phyloP scores from a whole-genome alignment of 345 rosid species.

The Dipteronia dyeriana region DNA sequence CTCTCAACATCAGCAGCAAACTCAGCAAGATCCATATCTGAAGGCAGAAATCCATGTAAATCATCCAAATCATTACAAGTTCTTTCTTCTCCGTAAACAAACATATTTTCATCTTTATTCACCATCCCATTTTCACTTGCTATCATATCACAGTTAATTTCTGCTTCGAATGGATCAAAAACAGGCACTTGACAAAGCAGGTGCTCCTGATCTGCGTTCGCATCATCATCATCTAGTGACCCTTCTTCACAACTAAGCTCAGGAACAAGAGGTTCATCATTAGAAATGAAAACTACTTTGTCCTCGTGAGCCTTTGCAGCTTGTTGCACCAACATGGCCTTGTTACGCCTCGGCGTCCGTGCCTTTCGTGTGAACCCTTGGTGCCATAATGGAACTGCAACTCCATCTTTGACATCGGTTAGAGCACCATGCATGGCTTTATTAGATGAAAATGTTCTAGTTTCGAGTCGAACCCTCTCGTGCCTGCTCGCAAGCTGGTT shows the following conservation, averaged over 20 bases:
- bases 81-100: conserved; percentile 19
- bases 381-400: conserved; percentile 45
- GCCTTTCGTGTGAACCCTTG: conserved; percentile 54
- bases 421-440: neutral
- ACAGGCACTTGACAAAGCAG: conserved; percentile 49
- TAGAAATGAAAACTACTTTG: conserved; percentile 5
- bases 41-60: conserved; percentile 35
- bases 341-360: conserved; percentile 49
- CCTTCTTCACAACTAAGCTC: conserved; percentile 50
- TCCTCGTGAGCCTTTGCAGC: conserved; percentile 5
- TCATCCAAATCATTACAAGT: conserved; percentile 27
- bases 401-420: neutral
- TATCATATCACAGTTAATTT: conserved; percentile 17
- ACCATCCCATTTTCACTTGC: neutral
- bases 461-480: conserved; percentile 51
- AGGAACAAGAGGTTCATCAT: conserved; percentile 48
- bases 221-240: conserved; percentile 27
- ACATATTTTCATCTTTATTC: conserved; percentile 22
- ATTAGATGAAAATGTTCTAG: conserved; percentile 16
- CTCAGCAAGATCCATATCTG: conserved; percentile 51
- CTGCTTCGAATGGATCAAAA: conserved; percentile 40
- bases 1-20: conserved; percentile 56
- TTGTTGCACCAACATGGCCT: conserved; percentile 7
- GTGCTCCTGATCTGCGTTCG: conserved; percentile 32
- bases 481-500: conserved; percentile 65